Evolutionary conservation across 2,329 filamentous ascomycete species (phyloP), one percentile per base, ranked within the genome.

Genomic region (Chrysosphaeria jannelii): DNA sequence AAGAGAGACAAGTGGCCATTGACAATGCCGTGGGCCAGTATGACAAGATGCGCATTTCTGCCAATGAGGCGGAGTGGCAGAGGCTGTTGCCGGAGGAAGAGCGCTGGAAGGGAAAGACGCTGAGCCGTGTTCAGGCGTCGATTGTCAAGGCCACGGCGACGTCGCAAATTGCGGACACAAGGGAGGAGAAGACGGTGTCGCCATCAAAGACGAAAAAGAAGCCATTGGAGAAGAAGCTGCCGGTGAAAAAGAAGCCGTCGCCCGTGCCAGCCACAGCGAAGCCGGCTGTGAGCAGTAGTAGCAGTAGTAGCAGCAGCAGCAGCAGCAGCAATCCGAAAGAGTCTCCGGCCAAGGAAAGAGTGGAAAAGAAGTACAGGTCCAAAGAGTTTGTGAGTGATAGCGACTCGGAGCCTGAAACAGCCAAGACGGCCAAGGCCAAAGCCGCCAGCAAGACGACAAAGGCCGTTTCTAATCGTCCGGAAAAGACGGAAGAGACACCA

Each of bases 71-170:
- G 0, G 50, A 59, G 24, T 68, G 62, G 62, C 55, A 68, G 34
- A 52, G 47, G 30, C 42, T 68, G n/a, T 42, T 66, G 8, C 51
- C 55, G 5, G 48, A 46, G 30, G 47, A 54, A 22, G 58, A 67
- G 26, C 48, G 62, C 23, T 57, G 57, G 24, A 55, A 53, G 26
- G 61, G 61, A 24, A 63, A 55, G 23, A 55, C 53, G 23, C 40
- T 68, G 16, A 67, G 62, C 41, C 60, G 55, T 33, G 41, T 68
- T 6, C 61, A 67, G 31, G 55, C 51, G 8, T 50, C 51, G 7
- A 47, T 68, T 21, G 58, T 54, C 23, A 57, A 53, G 35, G 51
- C 50, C 28, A 40, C 28, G 27, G 23, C 6, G 27, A 12, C 14
- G 28, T 28, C 4, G 27, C 29, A 2, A 22, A 3, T 31, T 30